Conservation (phyloP, 2,329 filamentous ascomycete genomes). For the Colletotrichum sp. region DNA sequence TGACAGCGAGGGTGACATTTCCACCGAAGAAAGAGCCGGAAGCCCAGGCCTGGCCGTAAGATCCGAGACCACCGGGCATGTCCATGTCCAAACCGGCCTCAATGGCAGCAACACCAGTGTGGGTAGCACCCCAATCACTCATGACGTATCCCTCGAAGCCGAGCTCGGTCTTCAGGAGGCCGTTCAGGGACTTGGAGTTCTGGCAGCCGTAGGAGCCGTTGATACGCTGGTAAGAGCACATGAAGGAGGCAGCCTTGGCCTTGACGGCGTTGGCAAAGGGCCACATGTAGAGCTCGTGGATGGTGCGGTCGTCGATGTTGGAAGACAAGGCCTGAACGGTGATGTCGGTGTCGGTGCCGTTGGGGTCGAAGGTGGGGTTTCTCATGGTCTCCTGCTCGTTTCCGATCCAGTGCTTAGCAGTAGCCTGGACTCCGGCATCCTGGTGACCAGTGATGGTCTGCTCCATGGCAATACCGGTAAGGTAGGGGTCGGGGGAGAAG, state of each 20-base stretch:
- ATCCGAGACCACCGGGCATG: conserved; percentile 51
- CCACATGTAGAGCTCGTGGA: conserved; percentile 56
- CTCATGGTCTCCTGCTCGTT: conserved; percentile 41
- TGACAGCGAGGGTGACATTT: conserved; percentile 51
- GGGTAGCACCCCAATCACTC: conserved; percentile 49
- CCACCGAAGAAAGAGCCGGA: conserved; percentile 48
- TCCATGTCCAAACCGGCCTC: conserved; percentile 54
- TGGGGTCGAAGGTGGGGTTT: conserved; percentile 29
- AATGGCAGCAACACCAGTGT: conserved; percentile 44
- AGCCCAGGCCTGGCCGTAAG: conserved; percentile 32
- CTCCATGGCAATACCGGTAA: conserved; percentile 61
- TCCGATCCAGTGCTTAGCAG: conserved; percentile 42
- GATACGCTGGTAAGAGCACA: conserved; percentile 50
- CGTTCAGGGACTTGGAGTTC: conserved; percentile 53
- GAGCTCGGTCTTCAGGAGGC: conserved; percentile 53
- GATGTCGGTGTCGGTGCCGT: conserved; percentile 30
- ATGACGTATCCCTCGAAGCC: conserved; percentile 53
- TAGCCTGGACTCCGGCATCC: conserved; percentile 41
- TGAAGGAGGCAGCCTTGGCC: conserved; percentile 39
- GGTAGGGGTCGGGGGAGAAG: conserved; percentile 69
- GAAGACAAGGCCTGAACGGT: conserved; percentile 33
- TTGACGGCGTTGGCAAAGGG: conserved; percentile 37
- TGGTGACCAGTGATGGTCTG: conserved; percentile 37
- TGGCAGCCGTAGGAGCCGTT: conserved; percentile 57
- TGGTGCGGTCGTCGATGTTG: conserved; percentile 64